These are phyloP conservation scores for Tardiomyces digboiensis DNA, from an alignment of 1,139 yeast genomes.

Conservation along the genomic window DNA sequence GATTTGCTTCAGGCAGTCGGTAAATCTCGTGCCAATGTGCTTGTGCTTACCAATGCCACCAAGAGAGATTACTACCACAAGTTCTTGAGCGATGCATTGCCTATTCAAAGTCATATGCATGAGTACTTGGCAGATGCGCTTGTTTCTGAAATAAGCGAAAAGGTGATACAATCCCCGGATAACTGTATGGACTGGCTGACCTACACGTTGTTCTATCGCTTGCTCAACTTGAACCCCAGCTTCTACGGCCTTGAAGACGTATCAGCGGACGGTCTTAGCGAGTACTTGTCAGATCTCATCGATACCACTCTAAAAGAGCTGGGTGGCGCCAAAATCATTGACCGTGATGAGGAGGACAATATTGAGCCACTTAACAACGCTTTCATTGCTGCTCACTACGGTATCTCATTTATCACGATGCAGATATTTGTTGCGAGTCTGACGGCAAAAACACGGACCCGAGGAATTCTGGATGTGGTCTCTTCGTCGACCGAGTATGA, in stretches of 20 bases:
- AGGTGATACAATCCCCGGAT: slow-evolving; percentile 60
- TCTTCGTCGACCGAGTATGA: slow-evolving; percentile 67
- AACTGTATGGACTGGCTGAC: slow-evolving; percentile 91
- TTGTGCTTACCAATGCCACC: slow-evolving; percentile 48
- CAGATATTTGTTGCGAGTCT: slow-evolving; percentile 45
- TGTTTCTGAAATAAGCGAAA: slow-evolving; percentile 59
- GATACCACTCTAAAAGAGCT: slow-evolving; percentile 67
- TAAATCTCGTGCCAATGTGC: slow-evolving; percentile 37
- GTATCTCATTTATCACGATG: slow-evolving; percentile 56
- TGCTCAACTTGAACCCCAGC: slow-evolving; percentile 77
- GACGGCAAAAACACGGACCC: slow-evolving; percentile 46
- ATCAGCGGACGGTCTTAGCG: slow-evolving; percentile 62
- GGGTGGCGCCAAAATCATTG: slow-evolving; percentile 51
- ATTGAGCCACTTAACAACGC: slow-evolving; percentile 60
- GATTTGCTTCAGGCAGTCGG: slow-evolving; percentile 73
- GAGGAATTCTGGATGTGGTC: slow-evolving; percentile 56
- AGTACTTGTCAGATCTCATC: slow-evolving; percentile 71
- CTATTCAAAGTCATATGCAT: slow-evolving; percentile 71
- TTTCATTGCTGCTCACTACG: slow-evolving; percentile 66
- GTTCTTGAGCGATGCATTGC: slow-evolving; percentile 66
- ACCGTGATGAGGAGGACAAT: slow-evolving; percentile 36
- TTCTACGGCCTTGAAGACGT: slow-evolving; percentile 69
- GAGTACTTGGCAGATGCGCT: slow-evolving; percentile 54
- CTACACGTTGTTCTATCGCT: slow-evolving; percentile 69
- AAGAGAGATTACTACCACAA: slow-evolving; percentile 57